Evolutionary conservation across 306 rosid species (phyloP), one percentile per base, ranked within the genome.

Genomic region (Dryas alaskensis): DNA sequence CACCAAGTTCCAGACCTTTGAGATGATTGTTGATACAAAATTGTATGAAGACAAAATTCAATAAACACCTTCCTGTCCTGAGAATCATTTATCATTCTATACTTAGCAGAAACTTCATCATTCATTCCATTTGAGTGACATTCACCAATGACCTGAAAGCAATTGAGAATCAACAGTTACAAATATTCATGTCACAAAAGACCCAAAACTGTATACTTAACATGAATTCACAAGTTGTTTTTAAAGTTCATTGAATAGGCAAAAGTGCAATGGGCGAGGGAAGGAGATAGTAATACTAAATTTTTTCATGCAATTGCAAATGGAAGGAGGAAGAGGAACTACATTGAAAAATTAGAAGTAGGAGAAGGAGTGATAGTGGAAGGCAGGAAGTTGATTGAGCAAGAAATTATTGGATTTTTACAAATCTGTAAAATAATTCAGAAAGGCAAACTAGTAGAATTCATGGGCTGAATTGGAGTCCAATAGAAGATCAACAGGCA

Each of bases 11-110:
- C 79, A 62, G 47, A 93, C 98, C 93, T 87, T 84, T 83, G 96
- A 82, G 92, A 81, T 67, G 86, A 81, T 51, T 79, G 82, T 82
- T 93, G 98, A 76, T 89, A 93, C 87, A 93, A 79, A 79, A 93
- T 68, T 75, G 92, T 89, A 82, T 93, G 96, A 78, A 88, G 90
- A 75, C 91, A 88, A 87, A 93, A 91, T 72, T 91, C 97, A 73
- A 93, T 63, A 82, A 93, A 91, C 73, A 91, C 73, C 51, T 78
- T 84, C 74, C 81, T 88, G 77, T 91, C 97, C 72, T 67, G 83
- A 83, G 89, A 67, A 80, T 73, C 74, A 9, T 70, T 77, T 81
- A 88, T 79, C 44, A 22, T 72, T 82, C 78, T 83, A 86, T 89
- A 93, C 83, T 89, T 89, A 60, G 82, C 85, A 78, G 87, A 84